Base-by-base conservation (phyloP, 352 stramenopile genomes). In the Globisporangium rhizosaccharum region DNA sequence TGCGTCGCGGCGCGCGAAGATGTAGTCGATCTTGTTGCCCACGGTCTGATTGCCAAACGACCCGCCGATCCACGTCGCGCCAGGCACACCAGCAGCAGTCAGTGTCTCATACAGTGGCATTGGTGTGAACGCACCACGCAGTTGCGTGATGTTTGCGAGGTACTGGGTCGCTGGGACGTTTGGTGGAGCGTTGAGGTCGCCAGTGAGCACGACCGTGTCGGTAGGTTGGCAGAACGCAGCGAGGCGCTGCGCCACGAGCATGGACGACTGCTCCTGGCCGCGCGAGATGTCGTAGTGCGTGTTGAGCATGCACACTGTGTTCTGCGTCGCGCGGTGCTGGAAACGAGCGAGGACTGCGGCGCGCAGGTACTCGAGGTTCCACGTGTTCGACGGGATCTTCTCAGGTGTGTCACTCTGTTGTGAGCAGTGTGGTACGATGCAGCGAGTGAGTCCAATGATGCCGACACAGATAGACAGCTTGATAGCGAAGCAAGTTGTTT, bases 251-350 rank as follows among this genome's bases (percentile, higher is more conserved):
- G 80, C 71, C 5, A 89, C 73, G 20, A 89, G 56, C 56, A 75
- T 26, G 1, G 81, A 72, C 30, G 77, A 89, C 53, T 89, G 58
- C 6, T 68, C 52, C 30, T 91, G 81, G 48, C 81, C 76, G 17
- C 66, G 65, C 10, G 42, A 66, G 28, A 88, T 86, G 57, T 91
- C 81, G 52, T 75, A 91, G 63, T 89, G 81, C 18, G 81, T 91
- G 66, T 91, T 91, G 53, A 91, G 68, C 64, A 91, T 84, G 62
- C 81, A 91, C 25, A 88, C 61, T 0, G 62, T 70, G 50, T 64
- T 51, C 3, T 50, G 33, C 4, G 51, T 69, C 7, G 28, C 39
- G n/a, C 66, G 73, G 42, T 80, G 63, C 11, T 57, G 65, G 46
- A 91, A 88, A 42, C 81, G 79, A 14, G 68, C 79, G 10, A 88